Base-by-base conservation (phyloP, 225 moss, liverwort and hornwort species). In the Takakia lepidozioides region DNA sequence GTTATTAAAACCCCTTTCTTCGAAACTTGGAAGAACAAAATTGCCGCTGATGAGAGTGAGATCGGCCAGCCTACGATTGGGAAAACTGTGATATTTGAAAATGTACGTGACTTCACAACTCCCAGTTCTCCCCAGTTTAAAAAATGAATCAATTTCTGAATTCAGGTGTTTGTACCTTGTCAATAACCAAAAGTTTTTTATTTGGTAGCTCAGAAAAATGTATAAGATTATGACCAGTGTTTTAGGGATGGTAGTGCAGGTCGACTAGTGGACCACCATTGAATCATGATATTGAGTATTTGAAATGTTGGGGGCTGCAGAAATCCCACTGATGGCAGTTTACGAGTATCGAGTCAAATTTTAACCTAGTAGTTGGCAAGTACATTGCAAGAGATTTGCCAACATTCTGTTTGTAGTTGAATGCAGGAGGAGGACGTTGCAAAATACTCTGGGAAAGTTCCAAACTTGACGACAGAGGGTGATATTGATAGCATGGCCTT, bases 381-480 rank as follows among this genome's bases (percentile, higher is more conserved):
- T 19, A 27, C 25, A 4, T 48, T 34, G 43, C 34, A n/a, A 43
- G 14, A 29, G 16, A 24, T 20, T 47, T 47, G 37, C 32, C 14
- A n/a, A n/a, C n/a, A n/a, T n/a, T n/a, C n/a, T 54, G 11, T 20
- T 29, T 20, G 2, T 49, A 43, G 20, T 15, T 30, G 54, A 41
- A 39, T 46, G 15, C 78, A 91, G 83, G 65, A 81, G 49, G 78
- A 91, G 61, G 48, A 69, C 1, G 66, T 98, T 38, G 41, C 55
- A 20, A 74, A 54, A 29, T 91, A 75, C 62, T 98, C 91, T 59
- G 87, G 87, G 3, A 91, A 91, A 56, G 91, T 85, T 22, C 98
- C 91, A 39, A 98, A 98, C 53, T 40, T 60, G 25, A 69, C 71
- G 3, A 76, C 85, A 0, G 38, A 67, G 21, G 98, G 85, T 42